phyloP scores from a whole-genome alignment of 179 eudicot genomes.

The Silene noctiflora region DNA sequence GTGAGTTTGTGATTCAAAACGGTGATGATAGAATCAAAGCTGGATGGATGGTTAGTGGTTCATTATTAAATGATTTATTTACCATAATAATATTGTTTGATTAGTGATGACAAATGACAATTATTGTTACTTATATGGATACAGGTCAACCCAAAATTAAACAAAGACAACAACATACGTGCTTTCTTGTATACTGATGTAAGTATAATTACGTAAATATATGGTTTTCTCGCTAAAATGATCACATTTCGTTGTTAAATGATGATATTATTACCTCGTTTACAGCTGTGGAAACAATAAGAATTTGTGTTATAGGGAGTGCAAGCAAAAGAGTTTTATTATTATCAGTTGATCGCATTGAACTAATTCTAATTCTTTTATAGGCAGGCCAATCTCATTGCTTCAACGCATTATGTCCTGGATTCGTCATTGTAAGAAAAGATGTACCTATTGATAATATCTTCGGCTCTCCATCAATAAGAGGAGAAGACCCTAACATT shows the following conservation, averaged over 20 bases:
- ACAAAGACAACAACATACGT: background rate
- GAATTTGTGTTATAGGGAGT: no score
- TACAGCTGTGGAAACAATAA: no score
- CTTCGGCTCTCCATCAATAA: background rate
- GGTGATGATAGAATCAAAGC: constrained; percentile 18
- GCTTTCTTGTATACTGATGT: constrained; percentile 1
- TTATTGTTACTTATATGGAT: background rate
- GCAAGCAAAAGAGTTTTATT: no score
- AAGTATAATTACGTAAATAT: no score
- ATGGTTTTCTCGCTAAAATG: no score
- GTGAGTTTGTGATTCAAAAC: constrained; percentile 9
- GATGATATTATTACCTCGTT: no score
- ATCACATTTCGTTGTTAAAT: no score
- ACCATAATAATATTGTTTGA: no score
- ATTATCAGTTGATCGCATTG: no score
- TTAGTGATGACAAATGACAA: no score
- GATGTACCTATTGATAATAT: background rate
- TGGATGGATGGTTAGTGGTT: constrained; percentile 22
- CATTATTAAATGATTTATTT: background rate
- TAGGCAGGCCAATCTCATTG: constrained; percentile 6
- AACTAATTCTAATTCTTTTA: background rate
- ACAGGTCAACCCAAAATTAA: constrained; percentile 4
- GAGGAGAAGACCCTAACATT: background rate
- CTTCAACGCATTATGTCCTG: constrained; percentile 2
- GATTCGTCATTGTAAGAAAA: background rate